Base-by-base conservation (phyloP, 805 yeast species). In the Saturnispora zaruensis region DNA sequence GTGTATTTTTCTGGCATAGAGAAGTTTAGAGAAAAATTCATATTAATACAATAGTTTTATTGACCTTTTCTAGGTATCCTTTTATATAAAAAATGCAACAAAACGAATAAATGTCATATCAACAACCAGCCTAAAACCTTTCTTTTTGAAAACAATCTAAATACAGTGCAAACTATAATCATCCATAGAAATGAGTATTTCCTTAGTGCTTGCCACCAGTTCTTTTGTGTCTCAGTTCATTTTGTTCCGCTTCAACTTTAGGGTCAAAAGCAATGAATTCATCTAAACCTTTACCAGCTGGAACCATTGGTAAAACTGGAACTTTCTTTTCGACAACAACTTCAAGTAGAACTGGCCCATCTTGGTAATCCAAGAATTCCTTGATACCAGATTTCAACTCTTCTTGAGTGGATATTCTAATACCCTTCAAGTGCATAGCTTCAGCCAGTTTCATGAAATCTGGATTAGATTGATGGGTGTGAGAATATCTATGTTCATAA, bases 301-400 rank as follows among this genome's bases (percentile, higher is more conserved):
- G 96, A 49, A 93, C 98, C 95, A 93, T 89, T 50, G 99, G 99
- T 66, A 93, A 77, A 53, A 93, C 98, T 47, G 97, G 96, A 45
- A 91, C 96, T 75, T 85, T 85, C 76, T 81, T 80, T 72, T 90
- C 98, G 30, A 89, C 93, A 46, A 82, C 61, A 41, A 89, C 98
- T 74, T 93, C 99, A 62, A 91, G 70, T 63, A 93, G 76, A 43
- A 90, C 85, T 23, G 99, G 98, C 18, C 95, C 95, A 41, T 79
- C 77, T 49, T 75, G 70, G 63, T 77, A 74, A 50, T 76, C 85
- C 52, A 93, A 71, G 75, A 89, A 84, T 65, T 83, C 80, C 65
- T 80, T 74, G 46, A 85, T 66, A 41, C 77, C 79, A 2, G 66
- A 64, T 45, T 70, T 74, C 57, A 84, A 67, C 55, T 93, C 88